Evolutionary conservation across 305 asterid species (phyloP), one percentile per base, ranked within the genome.

Genomic region (Stenogyne calaminthoides): DNA sequence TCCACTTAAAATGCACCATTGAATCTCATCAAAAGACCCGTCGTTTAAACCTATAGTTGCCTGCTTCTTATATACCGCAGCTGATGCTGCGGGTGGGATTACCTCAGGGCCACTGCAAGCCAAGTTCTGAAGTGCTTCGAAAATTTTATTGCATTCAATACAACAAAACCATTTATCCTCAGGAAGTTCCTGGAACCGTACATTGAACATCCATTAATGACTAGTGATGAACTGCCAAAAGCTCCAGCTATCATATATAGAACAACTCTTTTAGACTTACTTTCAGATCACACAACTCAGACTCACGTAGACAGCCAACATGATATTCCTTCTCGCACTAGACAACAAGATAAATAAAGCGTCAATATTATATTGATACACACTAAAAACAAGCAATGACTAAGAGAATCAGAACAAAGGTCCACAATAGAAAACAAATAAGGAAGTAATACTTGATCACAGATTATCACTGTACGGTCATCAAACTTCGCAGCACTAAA

Each of bases 291-390:
- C 95, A 93, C 75, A 88, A 72, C 70, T 90, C 95, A 54, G 83
- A 77, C 67, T 80, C 86, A 54, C 98, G 91, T 79, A 93, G 82
- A 84, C 98, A 93, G 68, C 98, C 97, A 80, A 93, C 97, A 80
- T 93, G 98, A 80, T 88, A 93, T 83, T 93, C 98, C 96, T 86
- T 93, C 83, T 93, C 98, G 78, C 98, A 91, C 97, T 93, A 76
- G 60, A 82, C 22, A 82, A 57, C 10, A 37, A 69, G 36, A 67
- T 51, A 16, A 60, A 58, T 9, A 62, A 67, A n/a, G 67, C 51
- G 62, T 80, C 66, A 76, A 12, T 42, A 44, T 7, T 52, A 16
- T 2, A 51, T 14, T 25, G 36, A 16, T 29, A 39, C 29, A 59
- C 6, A 62, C n/a, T 16, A 59, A 61, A 78, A n/a, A 67, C 78